Base-by-base conservation (phyloP, 345 rosid species). In the Boechera stricta region DNA sequence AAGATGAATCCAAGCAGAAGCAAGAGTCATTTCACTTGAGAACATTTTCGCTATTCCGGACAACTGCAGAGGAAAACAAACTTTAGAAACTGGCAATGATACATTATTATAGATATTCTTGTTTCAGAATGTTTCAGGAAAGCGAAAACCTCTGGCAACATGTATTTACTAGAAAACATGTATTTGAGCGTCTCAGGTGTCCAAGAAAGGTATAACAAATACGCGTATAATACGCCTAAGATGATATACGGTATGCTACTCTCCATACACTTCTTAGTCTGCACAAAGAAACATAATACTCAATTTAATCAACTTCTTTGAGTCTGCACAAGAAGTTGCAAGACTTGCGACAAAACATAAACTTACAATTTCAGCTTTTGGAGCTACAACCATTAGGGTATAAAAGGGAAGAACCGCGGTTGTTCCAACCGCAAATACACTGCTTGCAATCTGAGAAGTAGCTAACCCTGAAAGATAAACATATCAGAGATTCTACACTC, bases 1-100 rank as follows among this genome's bases (percentile, higher is more conserved):
- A 55, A 90, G 86, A 84, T 92, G 98, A 88, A 95, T 89, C 99
- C 99, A 95, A 9, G 91, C 97, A 64, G 99, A 95, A 83, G 98
- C 87, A 79, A 95, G 75, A 53, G 97, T 89, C 83, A 89, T 83
- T 76, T 95, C 98, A 75, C 79, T 88, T 28, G 92, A 81, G 73
- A 95, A 95, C 98, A 92, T 87, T 85, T 91, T 95, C 18, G 88
- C 80, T 10, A 95, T 92, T n/a, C 90, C 96, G 3, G 96, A 72
- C 52, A 95, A 80, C 99, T 92, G 73, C 78, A 75, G 1, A 61
- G 31, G 41, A 60, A 3, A 6, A 18, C 6, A 24, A 1, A 12
- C 26, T 38, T 67, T 10, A 29, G 10, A 12, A 65, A 41, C 63
- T n/a, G 45, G 3, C 24, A 69, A 59, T 29, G 41, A 44, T 21